A percentile compares a stretch with the other conserved stretches of the same genome.
phyloP scores from a whole-genome alignment of 202 grass and related monocot genomes.

The Hordeum pubiflorum region DNA sequence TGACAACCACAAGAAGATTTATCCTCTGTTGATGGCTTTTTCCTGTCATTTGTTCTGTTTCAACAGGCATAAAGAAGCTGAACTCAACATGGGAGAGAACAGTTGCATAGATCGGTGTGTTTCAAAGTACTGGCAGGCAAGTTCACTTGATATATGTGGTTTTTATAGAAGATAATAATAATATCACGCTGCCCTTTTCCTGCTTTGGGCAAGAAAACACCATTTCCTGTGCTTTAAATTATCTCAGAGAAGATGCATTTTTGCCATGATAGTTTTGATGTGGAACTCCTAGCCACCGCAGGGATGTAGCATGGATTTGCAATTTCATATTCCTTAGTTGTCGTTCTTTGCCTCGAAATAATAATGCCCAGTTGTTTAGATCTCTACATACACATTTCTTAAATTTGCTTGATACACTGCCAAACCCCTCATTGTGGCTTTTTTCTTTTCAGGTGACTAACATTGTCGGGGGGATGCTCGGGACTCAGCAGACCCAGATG shows the following conservation, averaged over 20 bases:
- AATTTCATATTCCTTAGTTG: background rate
- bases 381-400: background rate
- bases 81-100: slow-evolving; percentile 97
- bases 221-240: background rate
- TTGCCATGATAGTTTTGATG: background rate
- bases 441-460: slow-evolving; percentile 64
- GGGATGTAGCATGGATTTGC: background rate
- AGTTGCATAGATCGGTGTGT: slow-evolving; percentile 97
- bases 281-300: background rate
- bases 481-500: slow-evolving; percentile 53
- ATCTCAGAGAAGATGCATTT: background rate
- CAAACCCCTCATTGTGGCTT: background rate
- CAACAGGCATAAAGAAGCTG: slow-evolving; percentile 84
- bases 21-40: background rate
- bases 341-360: background rate
- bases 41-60: slow-evolving; percentile 16
- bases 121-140: slow-evolving; percentile 95
- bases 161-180: background rate
- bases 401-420: background rate
- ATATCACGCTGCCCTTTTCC: background rate
- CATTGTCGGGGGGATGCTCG: slow-evolving; percentile 78
- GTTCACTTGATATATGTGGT: background rate
- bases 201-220: background rate
- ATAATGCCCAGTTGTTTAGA: background rate
- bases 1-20: background rate